phyloP scores from a whole-genome alignment of 129 eudicot species.

The Artemisia annua region DNA sequence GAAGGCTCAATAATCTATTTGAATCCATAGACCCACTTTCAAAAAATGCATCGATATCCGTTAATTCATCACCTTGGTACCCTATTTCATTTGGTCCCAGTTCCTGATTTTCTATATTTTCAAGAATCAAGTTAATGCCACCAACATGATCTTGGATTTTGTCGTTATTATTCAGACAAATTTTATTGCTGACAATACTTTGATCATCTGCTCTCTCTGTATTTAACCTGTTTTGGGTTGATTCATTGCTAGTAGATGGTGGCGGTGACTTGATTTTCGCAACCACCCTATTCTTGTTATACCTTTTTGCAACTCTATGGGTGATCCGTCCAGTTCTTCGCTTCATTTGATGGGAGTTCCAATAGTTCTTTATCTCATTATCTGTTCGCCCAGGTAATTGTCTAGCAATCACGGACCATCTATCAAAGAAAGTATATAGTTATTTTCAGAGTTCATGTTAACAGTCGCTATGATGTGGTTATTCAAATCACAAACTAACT shows the following conservation, averaged over 20 bases:
- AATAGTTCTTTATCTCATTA: slow-evolving; percentile 33
- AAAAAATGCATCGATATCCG: slow-evolving; percentile 19
- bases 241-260: slow-evolving; percentile 8
- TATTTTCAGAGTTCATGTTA: too few relatives aligned
- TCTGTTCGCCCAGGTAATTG: slow-evolving; percentile 32
- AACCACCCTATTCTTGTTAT: slow-evolving; percentile 26
- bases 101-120: slow-evolving; percentile 22
- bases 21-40: slow-evolving; percentile 25
- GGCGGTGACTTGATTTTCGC: slow-evolving; percentile 14
- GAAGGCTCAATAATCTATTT: slow-evolving; percentile 13
- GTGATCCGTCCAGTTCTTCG: slow-evolving; percentile 38
- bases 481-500: too few relatives aligned
- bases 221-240: slow-evolving; percentile 13
- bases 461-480: too few relatives aligned
- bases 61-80: slow-evolving; percentile 21
- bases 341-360: slow-evolving; percentile 31
- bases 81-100: slow-evolving; percentile 8
- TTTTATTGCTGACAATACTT: neutral
- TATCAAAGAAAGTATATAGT: neutral
- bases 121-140: slow-evolving; percentile 2
- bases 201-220: neutral
- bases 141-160: neutral
- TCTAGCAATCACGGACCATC: slow-evolving; percentile 36
- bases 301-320: slow-evolving; percentile 34
- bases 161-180: neutral